These are phyloP conservation scores for Lagerstroemia speciosa DNA, from an alignment of 345 rosid species.

Conservation along the genomic window DNA sequence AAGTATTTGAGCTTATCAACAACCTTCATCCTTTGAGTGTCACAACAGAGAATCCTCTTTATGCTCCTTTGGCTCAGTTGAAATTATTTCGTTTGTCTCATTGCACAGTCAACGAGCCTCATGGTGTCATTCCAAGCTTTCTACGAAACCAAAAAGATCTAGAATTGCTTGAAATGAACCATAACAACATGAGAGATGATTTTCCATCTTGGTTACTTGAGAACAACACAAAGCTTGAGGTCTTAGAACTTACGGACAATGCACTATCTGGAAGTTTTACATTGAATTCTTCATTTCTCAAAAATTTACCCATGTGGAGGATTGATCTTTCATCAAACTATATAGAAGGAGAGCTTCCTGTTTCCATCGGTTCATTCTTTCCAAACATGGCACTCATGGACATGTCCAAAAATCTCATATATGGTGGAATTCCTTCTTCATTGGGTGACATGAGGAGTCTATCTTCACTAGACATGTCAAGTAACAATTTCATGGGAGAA, in stretches of 20 bases:
- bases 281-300: not conserved
- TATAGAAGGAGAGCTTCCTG: slow-evolving; percentile 8
- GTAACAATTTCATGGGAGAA: slow-evolving; percentile 13
- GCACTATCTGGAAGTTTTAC: slow-evolving; percentile 8
- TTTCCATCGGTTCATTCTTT: slow-evolving; percentile 4
- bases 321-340: slow-evolving; percentile 10
- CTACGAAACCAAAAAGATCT: slow-evolving; percentile 8
- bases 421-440: slow-evolving; percentile 19
- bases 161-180: not conserved
- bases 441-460: slow-evolving; percentile 4
- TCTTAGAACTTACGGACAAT: not conserved
- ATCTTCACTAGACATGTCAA: slow-evolving; percentile 9
- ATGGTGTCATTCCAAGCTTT: slow-evolving; percentile 6
- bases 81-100: not conserved
- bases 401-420: slow-evolving; percentile 12
- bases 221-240: slow-evolving; percentile 15
- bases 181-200: not conserved
- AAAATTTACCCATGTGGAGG: accelerated
- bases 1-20: not conserved
- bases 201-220: slow-evolving; percentile 23
- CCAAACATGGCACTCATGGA: not conserved
- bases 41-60: not conserved
- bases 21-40: not conserved
- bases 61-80: not conserved
- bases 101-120: not conserved